Conservation (phyloP, 371 early-diverging fungal genomes). For the Entomophthora muscae region DNA sequence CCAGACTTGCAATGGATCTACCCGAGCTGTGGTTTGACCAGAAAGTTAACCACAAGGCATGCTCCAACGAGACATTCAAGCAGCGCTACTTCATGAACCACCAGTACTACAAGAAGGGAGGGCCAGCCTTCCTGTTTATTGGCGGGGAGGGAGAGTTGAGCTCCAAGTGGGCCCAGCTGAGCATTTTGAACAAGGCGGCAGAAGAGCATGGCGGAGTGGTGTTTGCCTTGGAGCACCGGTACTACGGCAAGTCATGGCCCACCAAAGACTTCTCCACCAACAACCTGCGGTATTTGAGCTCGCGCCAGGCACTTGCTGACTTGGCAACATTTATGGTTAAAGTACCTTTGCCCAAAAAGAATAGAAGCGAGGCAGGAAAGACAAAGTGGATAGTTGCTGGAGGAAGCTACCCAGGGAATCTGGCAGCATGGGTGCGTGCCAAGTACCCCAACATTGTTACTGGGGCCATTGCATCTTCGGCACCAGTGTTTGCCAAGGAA, state of each 20-base stretch:
- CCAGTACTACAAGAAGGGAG: constrained; percentile 39
- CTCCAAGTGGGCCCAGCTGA: constrained; percentile 14
- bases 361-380: constrained; percentile 5
- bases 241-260: constrained; percentile 47
- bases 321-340: constrained; percentile 32
- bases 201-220: constrained; percentile 40
- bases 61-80: constrained; percentile 17
- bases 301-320: constrained; percentile 42
- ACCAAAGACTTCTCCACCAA: constrained; percentile 10
- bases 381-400: constrained; percentile 48
- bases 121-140: constrained; percentile 27
- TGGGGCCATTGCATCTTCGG: constrained; percentile 54
- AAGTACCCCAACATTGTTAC: constrained; percentile 42
- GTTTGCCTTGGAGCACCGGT: constrained; percentile 51
- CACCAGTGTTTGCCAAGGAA: constrained; percentile 32
- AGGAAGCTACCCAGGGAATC: constrained; percentile 49
- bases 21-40: constrained; percentile 23
- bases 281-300: constrained; percentile 25
- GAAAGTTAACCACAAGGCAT: constrained; percentile 23
- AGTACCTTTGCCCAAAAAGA: not conserved
- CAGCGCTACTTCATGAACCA: constrained; percentile 41
- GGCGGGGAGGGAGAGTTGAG: constrained; percentile 14
- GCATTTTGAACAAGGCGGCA: constrained; percentile 15
- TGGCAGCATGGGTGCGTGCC: constrained; percentile 49
- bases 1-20: not conserved